These are phyloP conservation scores for Vachellia collinsii DNA, from an alignment of 306 rosid genomes.

Conservation along the genomic window DNA sequence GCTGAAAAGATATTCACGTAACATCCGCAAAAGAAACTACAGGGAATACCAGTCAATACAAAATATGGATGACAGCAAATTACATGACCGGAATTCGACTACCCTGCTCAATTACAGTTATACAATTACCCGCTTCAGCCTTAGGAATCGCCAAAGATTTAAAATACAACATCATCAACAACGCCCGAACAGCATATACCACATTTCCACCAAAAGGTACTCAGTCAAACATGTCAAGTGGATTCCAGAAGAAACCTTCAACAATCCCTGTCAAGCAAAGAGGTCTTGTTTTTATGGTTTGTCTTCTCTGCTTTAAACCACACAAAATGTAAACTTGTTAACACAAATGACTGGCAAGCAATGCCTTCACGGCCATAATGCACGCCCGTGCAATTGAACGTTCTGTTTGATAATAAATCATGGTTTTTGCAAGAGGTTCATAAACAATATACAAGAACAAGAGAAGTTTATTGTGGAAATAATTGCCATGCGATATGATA, in stretches of 20 bases:
- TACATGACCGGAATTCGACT: constrained; percentile 30
- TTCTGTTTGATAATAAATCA: constrained; percentile 19
- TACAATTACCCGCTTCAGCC: constrained; percentile 35
- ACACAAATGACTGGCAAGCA: constrained; percentile 16
- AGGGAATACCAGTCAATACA: constrained; percentile 7
- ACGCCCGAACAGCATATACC: constrained; percentile 23
- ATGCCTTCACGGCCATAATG: constrained; percentile 14
- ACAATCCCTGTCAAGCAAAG: constrained; percentile 36
- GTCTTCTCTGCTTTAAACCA: constrained; percentile 39
- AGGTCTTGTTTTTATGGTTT: constrained; percentile 25
- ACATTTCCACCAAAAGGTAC: constrained; percentile 31
- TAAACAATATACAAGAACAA: constrained; percentile 12
- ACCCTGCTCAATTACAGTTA: constrained; percentile 39
- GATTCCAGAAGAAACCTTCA: constrained; percentile 39
- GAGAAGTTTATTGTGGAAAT: not conserved
- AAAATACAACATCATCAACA: constrained; percentile 43
- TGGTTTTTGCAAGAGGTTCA: constrained; percentile 25
- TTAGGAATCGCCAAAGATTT: constrained; percentile 36
- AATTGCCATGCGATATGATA: not conserved
- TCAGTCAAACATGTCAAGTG: constrained; percentile 14
- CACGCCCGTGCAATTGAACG: constrained; percentile 21
- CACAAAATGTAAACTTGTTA: constrained; percentile 37
- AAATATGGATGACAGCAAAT: constrained; percentile 28
- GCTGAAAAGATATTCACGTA: constrained; percentile 6
- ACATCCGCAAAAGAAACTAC: constrained; percentile 5